Base-by-base conservation (phyloP, 1,284 basidiomycete genomes). In the Ganoderma multipileum region DNA sequence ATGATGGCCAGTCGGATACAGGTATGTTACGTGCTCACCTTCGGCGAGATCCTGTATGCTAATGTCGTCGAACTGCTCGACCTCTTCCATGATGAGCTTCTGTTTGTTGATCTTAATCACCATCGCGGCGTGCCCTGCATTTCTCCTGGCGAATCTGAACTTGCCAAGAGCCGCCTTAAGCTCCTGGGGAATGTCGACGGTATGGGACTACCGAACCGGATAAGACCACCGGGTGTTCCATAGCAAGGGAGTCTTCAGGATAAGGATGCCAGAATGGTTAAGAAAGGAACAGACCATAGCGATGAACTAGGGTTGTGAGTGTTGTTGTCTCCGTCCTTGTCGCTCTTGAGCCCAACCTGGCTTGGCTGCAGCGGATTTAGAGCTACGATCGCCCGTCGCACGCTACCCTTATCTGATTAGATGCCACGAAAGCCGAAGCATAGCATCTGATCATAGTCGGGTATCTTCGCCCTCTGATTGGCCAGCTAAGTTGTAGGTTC, bases 31-130 rank as follows among this genome's bases (percentile, higher is more conserved):
- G 26, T 23, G 65, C 77, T 70, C 69, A 95, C 95, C 95, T 82
- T 96, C 92, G 16, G 89, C 93, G 50, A 97, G 88, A 41, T 96
- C 94, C 74, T 95, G 93, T 68, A 95, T 88, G 68, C 84, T 85
- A 71, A 94, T 89, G 71, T 89, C 83, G 77, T 93, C 90, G 72
- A 94, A 91, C 75, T 90, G 88, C 72, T 95, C 93, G 42, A 91
- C 92, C 75, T 95, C 90, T 76, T 92, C 91, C 90, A 97, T 92
- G 73, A 89, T 78, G 68, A 96, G 85, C 75, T 89, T 85, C 57
- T 85, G 79, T 84, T 94, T 95, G 85, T 95, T 91, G 81, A 96
- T 94, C 88, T 95, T 95, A 78, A 96, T 89, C 71, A 95, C 84
- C 71, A 96, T 83, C 5, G 94, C 95, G 30, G 93, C 91, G 75